Evolutionary conservation across 129 eudicot species (phyloP).

Genomic region (Kitagawia praeruptora): DNA sequence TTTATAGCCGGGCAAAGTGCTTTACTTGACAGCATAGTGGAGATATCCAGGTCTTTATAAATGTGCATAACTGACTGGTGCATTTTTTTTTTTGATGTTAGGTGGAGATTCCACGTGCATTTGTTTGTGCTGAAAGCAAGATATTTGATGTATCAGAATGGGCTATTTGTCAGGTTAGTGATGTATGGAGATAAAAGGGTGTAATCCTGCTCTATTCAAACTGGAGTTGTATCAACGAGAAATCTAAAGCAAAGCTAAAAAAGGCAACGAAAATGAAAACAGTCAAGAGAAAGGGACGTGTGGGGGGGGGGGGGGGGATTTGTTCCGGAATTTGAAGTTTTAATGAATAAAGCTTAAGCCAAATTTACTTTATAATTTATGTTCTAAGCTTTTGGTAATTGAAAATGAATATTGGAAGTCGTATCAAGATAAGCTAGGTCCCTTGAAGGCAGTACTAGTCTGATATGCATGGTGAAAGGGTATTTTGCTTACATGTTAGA

Average conservation of each 20-base stretch:
- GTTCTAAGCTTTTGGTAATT: not conserved
- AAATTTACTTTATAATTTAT: not conserved
- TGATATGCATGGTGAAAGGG: not conserved
- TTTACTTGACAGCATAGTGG: not conserved
- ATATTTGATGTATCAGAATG: slow-evolving; percentile 97
- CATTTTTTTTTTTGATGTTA: slow-evolving; percentile 8
- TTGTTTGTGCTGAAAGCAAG: slow-evolving; percentile 95
- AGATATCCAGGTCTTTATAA: not conserved
- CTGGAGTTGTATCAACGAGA: not conserved
- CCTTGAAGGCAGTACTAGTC: not conserved
- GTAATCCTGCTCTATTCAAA: not conserved
- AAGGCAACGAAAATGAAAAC: not conserved
- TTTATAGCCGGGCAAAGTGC: not conserved
- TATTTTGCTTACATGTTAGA: not conserved
- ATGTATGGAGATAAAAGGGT: not conserved
- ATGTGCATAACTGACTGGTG: not conserved
- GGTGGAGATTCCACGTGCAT: slow-evolving; percentile 96
- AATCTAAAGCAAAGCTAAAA: not conserved
- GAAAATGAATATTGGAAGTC: not conserved
- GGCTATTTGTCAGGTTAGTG: slow-evolving; percentile 96
- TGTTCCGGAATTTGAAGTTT: not conserved
- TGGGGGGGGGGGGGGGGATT: not conserved
- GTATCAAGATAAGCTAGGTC: not conserved
- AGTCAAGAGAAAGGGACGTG: not conserved
- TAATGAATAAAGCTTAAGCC: not conserved